phyloP scores from a whole-genome alignment of 306 rosid species.

The Cercis canadensis region DNA sequence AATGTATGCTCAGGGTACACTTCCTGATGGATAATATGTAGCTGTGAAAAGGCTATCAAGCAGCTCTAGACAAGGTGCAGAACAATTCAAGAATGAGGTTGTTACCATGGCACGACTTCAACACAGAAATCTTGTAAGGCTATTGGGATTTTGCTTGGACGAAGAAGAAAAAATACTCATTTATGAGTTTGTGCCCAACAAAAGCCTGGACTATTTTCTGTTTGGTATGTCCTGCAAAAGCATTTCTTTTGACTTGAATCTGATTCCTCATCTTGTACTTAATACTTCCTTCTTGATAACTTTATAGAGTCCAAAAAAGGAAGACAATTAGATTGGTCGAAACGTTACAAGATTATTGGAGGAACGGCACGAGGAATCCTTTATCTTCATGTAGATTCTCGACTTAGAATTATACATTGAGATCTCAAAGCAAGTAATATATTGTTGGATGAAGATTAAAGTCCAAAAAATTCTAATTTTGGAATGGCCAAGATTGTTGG shows the following conservation, averaged over 20 bases:
- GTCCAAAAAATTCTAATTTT: constrained; percentile 17
- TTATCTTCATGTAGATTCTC: constrained; percentile 15
- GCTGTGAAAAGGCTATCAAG: constrained; percentile 55
- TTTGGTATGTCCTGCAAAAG: constrained; percentile 31
- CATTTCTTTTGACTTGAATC: too few species aligned
- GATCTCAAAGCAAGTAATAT: constrained; percentile 26
- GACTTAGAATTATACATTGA: constrained; percentile 16
- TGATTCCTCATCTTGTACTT: neutral
- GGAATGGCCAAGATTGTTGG: constrained; percentile 6
- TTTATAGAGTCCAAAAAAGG: neutral
- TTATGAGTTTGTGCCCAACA: constrained; percentile 46
- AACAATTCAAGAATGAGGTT: constrained; percentile 46
- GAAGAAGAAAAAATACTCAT: constrained; percentile 44
- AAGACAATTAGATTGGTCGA: constrained; percentile 3
- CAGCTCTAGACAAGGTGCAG: constrained; percentile 40
- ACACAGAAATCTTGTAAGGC: constrained; percentile 44
- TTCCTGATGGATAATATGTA: constrained; percentile 29
- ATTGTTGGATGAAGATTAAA: neutral
- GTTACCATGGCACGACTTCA: constrained; percentile 44
- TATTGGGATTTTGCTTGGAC: constrained; percentile 53
- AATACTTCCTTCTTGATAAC: neutral
- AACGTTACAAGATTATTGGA: neutral
- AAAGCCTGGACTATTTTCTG: constrained; percentile 39
- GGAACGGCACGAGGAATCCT: constrained; percentile 23
- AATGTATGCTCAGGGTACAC: constrained; percentile 36